Conservation (phyloP, 2,329 filamentous ascomycete species). For the Talaromyces sp. region DNA sequence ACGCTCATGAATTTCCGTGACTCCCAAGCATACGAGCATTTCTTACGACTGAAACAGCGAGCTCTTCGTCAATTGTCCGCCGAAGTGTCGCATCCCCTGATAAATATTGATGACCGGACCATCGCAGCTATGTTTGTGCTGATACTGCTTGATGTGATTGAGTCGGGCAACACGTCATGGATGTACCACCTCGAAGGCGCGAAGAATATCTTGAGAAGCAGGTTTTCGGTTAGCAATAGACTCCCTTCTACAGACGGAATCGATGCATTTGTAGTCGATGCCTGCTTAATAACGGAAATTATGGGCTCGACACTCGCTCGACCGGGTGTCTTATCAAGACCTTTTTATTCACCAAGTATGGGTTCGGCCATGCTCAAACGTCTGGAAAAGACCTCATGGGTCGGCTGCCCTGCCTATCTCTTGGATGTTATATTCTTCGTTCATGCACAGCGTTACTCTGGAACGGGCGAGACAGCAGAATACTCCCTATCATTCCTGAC, state of each 20-base stretch:
- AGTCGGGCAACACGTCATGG: conserved; percentile 52
- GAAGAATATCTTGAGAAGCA: conserved; percentile 45
- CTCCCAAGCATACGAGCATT: conserved; percentile 39
- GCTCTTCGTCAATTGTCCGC: conserved; percentile 43
- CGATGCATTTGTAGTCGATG: conserved; percentile 37
- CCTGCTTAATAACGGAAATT: conserved; percentile 40
- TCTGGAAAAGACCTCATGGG: conserved; percentile 41
- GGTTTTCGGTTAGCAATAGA: conserved; percentile 19
- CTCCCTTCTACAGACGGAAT: conserved; percentile 26
- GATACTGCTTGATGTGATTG: conserved; percentile 50
- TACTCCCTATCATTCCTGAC: conserved; percentile 29
- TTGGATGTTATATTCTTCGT: conserved; percentile 42
- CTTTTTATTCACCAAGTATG: conserved; percentile 38
- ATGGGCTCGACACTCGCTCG: conserved; percentile 43
- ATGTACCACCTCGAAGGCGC: conserved; percentile 52
- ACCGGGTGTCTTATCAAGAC: conserved; percentile 38
- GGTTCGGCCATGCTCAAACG: conserved; percentile 36
- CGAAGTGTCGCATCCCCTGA: conserved; percentile 29
- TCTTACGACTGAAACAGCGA: conserved; percentile 48
- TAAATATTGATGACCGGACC: conserved; percentile 41
- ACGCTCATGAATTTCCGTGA: conserved; percentile 23
- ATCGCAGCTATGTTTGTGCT: conserved; percentile 49
- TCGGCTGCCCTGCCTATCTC: conserved; percentile 42
- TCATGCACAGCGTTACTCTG: conserved; percentile 36
- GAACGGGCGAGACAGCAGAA: conserved; percentile 24